A percentile compares a stretch with the other conserved stretches of the same genome.
Conservation (phyloP, 768 basidiomycete species). For the Lactarius evosmus region DNA sequence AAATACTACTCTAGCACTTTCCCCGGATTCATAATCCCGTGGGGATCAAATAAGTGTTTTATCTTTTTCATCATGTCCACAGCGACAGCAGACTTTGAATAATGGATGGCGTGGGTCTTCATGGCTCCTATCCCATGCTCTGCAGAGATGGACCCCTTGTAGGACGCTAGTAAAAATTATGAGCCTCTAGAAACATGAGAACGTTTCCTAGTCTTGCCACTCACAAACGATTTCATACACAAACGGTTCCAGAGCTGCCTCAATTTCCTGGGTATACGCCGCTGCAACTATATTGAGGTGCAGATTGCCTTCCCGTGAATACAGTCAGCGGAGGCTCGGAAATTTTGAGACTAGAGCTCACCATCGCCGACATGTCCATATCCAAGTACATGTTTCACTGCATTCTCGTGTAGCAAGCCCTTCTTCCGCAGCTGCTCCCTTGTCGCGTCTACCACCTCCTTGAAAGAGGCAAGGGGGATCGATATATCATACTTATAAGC, state of each 20-base stretch:
- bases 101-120: constrained; percentile 87
- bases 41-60: constrained; percentile 85
- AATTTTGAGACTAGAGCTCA: constrained; percentile 37
- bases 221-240: constrained; percentile 86
- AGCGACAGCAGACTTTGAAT: constrained; percentile 77
- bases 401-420: constrained; percentile 65
- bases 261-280: constrained; percentile 77
- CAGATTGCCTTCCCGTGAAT: constrained; percentile 64
- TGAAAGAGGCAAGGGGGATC: constrained; percentile 81
- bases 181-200: constrained; percentile 6
- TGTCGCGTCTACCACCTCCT: constrained; percentile 80
- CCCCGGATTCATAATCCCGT: constrained; percentile 90
- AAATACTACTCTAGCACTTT: constrained; percentile 54
- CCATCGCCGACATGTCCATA: constrained; percentile 98
- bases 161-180: constrained; percentile 48
- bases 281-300: constrained; percentile 90
- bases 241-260: constrained; percentile 89
- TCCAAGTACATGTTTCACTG: constrained; percentile 82
- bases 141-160: constrained; percentile 90
- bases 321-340: constrained; percentile 7
- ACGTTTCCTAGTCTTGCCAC: constrained; percentile 32
- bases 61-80: constrained; percentile 89
- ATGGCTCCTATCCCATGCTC: constrained; percentile 97
- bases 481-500: constrained; percentile 97
- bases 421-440: constrained; percentile 66